Evolutionary conservation across 2,329 filamentous ascomycete genomes (phyloP), one percentile per base, ranked within the genome.

Genomic region (Alternaria solani): DNA sequence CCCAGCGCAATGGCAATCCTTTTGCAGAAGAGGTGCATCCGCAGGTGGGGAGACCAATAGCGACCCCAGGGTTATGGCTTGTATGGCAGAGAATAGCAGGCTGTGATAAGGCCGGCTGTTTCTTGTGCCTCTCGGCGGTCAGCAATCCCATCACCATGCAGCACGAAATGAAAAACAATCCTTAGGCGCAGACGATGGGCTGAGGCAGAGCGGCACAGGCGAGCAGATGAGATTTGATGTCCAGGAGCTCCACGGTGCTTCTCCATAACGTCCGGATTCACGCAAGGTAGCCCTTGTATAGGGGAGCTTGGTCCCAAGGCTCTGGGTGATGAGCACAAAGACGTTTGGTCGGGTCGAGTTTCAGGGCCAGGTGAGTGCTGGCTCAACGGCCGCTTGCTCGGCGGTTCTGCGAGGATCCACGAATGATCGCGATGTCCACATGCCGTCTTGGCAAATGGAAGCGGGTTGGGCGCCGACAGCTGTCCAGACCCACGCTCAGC

Each of bases 101-200:
- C 53, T 59, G 51, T 64, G 68, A 73, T 70, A 72, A 74, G 71
- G 61, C 55, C 65, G 63, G 64, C 61, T 61, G 55, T 44, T 61
- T 55, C 43, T 51, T 57, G 62, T 62, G 38, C 39, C 63, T 55
- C 67, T 69, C 57, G 68, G 70, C 70, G 46, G 69, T 74, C 67
- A 73, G 72, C 69, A 63, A 63, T 62, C 49, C 57, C 52, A 55
- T 64, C 53, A 58, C 48, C 42, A 49, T 62, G 61, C 63, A 67
- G 62, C 16, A 44, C 54, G 61, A 64, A 36, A 67, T 68, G 65
- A 65, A 44, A 34, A 51, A 30, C 43, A 42, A 57, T 43, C 11
- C 34, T 25, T 43, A 46, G 36, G 18, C 32, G 26, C 41, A 42
- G 28, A 8, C 34, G 9, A 36, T 34, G 51, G 11, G 25, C 38